These are phyloP conservation scores for Nakazawaea ernobii DNA, from an alignment of 805 yeast species.

Conservation along the genomic window DNA sequence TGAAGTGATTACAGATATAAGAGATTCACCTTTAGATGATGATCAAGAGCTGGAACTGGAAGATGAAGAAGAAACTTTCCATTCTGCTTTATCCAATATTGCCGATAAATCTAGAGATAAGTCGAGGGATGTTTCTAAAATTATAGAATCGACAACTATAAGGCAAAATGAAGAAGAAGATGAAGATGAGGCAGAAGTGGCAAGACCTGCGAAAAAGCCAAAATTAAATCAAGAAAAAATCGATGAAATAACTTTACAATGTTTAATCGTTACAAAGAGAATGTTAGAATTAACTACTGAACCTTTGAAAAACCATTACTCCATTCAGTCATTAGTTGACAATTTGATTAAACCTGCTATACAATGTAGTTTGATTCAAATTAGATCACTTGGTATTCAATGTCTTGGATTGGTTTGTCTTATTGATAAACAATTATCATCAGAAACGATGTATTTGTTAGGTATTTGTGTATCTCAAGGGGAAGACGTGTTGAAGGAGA, in stretches of 20 bases:
- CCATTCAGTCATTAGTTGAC: constrained; percentile 64
- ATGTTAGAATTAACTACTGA: constrained; percentile 64
- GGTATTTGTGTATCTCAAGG: constrained; percentile 68
- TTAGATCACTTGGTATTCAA: constrained; percentile 60
- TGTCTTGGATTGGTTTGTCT: constrained; percentile 80
- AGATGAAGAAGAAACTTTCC: constrained; percentile 37
- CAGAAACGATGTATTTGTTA: constrained; percentile 55
- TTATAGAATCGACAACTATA: constrained; percentile 21
- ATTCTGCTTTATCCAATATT: constrained; percentile 37
- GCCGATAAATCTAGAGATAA: constrained; percentile 12
- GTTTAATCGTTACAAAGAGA: constrained; percentile 63
- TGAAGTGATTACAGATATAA: constrained; percentile 82
- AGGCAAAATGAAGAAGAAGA: constrained; percentile 16
- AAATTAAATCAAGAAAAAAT: constrained; percentile 35
- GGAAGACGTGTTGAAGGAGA: constrained; percentile 53
- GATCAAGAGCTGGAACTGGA: constrained; percentile 24
- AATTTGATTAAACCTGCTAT: constrained; percentile 79
- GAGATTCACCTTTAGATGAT: constrained; percentile 52
- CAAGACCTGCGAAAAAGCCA: constrained; percentile 27
- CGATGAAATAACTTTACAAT: constrained; percentile 47
- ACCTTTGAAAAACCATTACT: constrained; percentile 57
- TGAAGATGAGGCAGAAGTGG: constrained; percentile 20
- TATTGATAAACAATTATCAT: constrained; percentile 60
- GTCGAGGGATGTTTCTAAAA: constrained; percentile 9
- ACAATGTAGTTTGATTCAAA: constrained; percentile 46